Percentiles rank a stretch among this genome's conserved stretches.
Conservation (phyloP, 2,329 filamentous ascomycete species). For the Cercospora zeae-maydis region DNA sequence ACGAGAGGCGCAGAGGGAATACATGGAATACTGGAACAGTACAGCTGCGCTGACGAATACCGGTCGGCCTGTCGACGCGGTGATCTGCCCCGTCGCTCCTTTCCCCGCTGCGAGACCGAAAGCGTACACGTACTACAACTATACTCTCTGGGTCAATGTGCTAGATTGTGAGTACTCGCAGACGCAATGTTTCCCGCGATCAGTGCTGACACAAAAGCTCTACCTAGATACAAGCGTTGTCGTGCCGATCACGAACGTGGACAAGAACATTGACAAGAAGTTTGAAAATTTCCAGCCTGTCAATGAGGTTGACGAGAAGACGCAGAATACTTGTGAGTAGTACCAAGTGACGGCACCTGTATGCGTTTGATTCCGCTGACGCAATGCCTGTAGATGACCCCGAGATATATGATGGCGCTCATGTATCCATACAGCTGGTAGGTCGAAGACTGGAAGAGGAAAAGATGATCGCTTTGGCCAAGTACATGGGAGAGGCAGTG, state of each 20-base stretch:
- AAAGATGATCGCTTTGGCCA: slow-evolving; percentile 39
- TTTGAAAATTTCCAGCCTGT: slow-evolving; percentile 37
- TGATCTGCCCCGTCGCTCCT: slow-evolving; percentile 52
- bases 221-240: slow-evolving; percentile 45
- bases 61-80: slow-evolving; percentile 50
- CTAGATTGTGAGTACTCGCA: slow-evolving; percentile 45
- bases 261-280: slow-evolving; percentile 49
- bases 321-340: slow-evolving; percentile 43
- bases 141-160: slow-evolving; percentile 49
- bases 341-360: neutral
- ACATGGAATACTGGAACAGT: slow-evolving; percentile 63
- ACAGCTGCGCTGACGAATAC: slow-evolving; percentile 50
- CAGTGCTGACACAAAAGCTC: neutral
- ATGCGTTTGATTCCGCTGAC: slow-evolving; percentile 14
- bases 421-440: slow-evolving; percentile 38
- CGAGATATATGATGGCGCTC: slow-evolving; percentile 39
- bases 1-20: slow-evolving; percentile 54
- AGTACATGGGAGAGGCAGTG: slow-evolving; percentile 32
- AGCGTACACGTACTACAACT: slow-evolving; percentile 49
- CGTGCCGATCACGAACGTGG: slow-evolving; percentile 54
- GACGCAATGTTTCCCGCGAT: neutral
- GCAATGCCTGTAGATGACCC: slow-evolving; percentile 32
- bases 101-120: slow-evolving; percentile 48
- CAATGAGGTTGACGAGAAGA: slow-evolving; percentile 41
- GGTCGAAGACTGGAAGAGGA: slow-evolving; percentile 38